Percentiles rank a stretch among this genome's conserved stretches.
Evolutionary conservation across 2,329 filamentous ascomycete genomes (phyloP).

Genomic region (Pleurostoma richardsiae): DNA sequence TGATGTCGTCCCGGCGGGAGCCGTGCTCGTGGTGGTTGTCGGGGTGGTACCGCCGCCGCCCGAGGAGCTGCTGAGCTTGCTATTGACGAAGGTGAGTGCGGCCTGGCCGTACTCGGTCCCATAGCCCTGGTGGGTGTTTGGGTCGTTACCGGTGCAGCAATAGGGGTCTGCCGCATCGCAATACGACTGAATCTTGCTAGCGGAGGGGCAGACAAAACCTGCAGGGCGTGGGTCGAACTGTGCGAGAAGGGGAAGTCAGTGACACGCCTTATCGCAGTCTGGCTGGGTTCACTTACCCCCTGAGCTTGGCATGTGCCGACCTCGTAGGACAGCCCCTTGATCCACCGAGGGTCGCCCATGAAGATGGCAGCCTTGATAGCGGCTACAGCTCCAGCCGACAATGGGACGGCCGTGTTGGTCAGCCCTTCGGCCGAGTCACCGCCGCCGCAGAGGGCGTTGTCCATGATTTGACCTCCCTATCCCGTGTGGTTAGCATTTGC

Average conservation of each 20-base stretch:
- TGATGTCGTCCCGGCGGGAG: slow-evolving; percentile 2
- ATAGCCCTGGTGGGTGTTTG: slow-evolving; percentile 50
- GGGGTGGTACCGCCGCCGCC: not conserved
- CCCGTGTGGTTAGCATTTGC: slow-evolving; percentile 1
- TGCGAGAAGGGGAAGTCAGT: not conserved
- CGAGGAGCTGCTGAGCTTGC: slow-evolving; percentile 27
- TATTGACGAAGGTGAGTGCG: slow-evolving; percentile 52
- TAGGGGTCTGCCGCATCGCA: slow-evolving; percentile 57
- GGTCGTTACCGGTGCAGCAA: slow-evolving; percentile 55
- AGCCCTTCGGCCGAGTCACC: slow-evolving; percentile 41
- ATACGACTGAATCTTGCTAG: slow-evolving; percentile 52
- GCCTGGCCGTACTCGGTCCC: slow-evolving; percentile 49
- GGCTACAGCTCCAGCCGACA: slow-evolving; percentile 39
- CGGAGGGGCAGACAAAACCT: slow-evolving; percentile 49
- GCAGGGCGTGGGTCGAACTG: slow-evolving; percentile 51
- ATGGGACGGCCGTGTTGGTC: slow-evolving; percentile 33
- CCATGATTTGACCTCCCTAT: slow-evolving; percentile 58
- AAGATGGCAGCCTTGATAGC: slow-evolving; percentile 58
- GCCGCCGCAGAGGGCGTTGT: slow-evolving; percentile 57
- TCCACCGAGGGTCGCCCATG: slow-evolving; percentile 57
- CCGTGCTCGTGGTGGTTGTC: not conserved
- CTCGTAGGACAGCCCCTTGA: slow-evolving; percentile 50
- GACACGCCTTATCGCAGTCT: not conserved
- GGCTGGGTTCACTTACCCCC: slow-evolving; percentile 44
- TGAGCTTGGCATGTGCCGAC: slow-evolving; percentile 54